A percentile compares a stretch with the other conserved stretches of the same genome.
Conservation (phyloP, 805 yeast species). For the Hanseniaspora taiwanica region DNA sequence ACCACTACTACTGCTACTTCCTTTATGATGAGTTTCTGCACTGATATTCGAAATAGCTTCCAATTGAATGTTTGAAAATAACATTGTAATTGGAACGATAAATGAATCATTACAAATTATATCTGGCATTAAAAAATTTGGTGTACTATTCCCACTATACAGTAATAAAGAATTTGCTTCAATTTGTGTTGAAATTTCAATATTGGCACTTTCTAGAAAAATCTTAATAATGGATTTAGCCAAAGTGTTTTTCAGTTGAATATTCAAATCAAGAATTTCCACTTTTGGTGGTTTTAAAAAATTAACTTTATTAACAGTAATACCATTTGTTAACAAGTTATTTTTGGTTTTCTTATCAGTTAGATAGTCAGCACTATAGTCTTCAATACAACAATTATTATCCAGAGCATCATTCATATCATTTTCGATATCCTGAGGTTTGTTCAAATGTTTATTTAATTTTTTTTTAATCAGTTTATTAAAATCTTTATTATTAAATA, state of each 20-base stretch:
- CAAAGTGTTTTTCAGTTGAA: constrained; percentile 17
- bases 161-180: constrained; percentile 22
- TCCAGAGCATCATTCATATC: constrained; percentile 2
- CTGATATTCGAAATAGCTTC: constrained; percentile 24
- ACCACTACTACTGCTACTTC: too few relatives aligned
- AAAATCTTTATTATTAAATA: constrained; percentile 20
- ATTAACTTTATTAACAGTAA: constrained; percentile 18
- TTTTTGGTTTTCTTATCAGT: constrained; percentile 9
- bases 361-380: constrained; percentile 7
- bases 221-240: constrained; percentile 24
- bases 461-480: constrained; percentile 19
- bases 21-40: constrained; percentile 8
- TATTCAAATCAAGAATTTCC: constrained; percentile 22
- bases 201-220: constrained; percentile 19
- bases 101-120: constrained; percentile 23
- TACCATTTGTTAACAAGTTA: constrained; percentile 17
- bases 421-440: constrained; percentile 7
- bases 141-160: constrained; percentile 15
- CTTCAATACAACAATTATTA: neutral
- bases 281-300: constrained; percentile 20
- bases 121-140: constrained; percentile 20
- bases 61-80: constrained; percentile 19
- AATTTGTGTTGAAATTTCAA: constrained; percentile 23
- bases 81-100: constrained; percentile 23
- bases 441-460: constrained; percentile 16